These are phyloP conservation scores for Neonectria ditissima DNA, from an alignment of 2,329 filamentous ascomycete species.

Conservation along the genomic window DNA sequence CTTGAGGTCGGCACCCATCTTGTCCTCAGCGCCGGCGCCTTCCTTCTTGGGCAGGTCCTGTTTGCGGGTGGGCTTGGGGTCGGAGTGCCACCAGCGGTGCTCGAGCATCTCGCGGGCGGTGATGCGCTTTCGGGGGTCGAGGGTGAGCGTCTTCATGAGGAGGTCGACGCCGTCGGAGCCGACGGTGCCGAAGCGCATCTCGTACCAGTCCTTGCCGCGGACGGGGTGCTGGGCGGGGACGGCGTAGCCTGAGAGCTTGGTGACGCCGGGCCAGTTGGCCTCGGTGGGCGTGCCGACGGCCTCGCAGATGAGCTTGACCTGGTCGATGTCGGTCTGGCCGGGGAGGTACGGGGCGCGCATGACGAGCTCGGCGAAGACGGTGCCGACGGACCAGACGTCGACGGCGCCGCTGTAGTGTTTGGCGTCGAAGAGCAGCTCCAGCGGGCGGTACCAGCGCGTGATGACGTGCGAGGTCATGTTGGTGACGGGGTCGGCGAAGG, in stretches of 20 bases:
- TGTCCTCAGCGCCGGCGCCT: slow-evolving; percentile 76
- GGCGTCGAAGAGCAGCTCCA: slow-evolving; percentile 92
- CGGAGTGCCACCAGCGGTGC: slow-evolving; percentile 87
- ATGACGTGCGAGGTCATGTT: slow-evolving; percentile 95
- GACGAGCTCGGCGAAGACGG: slow-evolving; percentile 92
- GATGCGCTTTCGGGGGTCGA: slow-evolving; percentile 89
- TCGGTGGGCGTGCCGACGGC: slow-evolving; percentile 92
- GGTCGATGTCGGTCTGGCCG: slow-evolving; percentile 86
- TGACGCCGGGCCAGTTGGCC: slow-evolving; percentile 94
- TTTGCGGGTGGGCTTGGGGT: slow-evolving; percentile 85
- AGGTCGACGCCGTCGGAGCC: slow-evolving; percentile 88
- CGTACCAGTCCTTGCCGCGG: slow-evolving; percentile 78
- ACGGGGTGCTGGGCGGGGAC: slow-evolving; percentile 72
- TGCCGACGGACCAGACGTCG: slow-evolving; percentile 93
- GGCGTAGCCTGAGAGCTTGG: slow-evolving; percentile 83
- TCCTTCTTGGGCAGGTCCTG: slow-evolving; percentile 84
- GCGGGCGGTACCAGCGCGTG: slow-evolving; percentile 95
- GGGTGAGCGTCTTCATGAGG: slow-evolving; percentile 83
- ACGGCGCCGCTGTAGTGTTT: slow-evolving; percentile 90
- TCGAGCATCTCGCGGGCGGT: slow-evolving; percentile 81
- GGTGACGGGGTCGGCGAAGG: slow-evolving; percentile 86
- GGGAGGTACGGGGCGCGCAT: slow-evolving; percentile 85
- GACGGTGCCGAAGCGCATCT: slow-evolving; percentile 81
- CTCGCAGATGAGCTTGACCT: slow-evolving; percentile 85
- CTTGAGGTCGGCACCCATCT: slow-evolving; percentile 86